These are phyloP conservation scores for Serendipita indica DNA, from an alignment of 768 basidiomycete genomes.

Conservation along the genomic window DNA sequence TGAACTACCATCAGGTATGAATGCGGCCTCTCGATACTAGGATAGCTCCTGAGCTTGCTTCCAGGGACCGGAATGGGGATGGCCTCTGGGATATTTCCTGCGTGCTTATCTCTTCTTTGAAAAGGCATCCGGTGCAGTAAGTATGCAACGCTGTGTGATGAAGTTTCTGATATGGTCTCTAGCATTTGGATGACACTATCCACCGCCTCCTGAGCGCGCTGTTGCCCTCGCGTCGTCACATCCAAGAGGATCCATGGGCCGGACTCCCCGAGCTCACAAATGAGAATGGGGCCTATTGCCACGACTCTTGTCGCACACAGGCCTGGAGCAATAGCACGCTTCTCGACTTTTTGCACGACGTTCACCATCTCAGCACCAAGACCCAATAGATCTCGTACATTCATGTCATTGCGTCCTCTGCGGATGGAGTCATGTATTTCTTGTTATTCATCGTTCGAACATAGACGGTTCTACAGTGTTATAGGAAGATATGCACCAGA, in stretches of 20 bases:
- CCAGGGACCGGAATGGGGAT: slow-evolving; percentile 87
- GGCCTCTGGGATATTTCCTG: slow-evolving; percentile 91
- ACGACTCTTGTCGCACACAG: slow-evolving; percentile 84
- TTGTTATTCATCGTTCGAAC: neutral
- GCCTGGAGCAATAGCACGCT: slow-evolving; percentile 94
- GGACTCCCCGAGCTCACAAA: slow-evolving; percentile 91
- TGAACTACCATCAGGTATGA: slow-evolving; percentile 83
- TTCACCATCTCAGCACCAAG: slow-evolving; percentile 29
- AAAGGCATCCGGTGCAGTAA: slow-evolving; percentile 44
- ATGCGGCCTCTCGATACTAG: neutral
- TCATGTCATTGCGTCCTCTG: too few relatives aligned
- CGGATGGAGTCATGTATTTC: neutral
- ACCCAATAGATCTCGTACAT: neutral
- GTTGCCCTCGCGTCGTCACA: slow-evolving; percentile 53
- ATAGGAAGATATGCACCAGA: neutral
- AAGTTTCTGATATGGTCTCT: slow-evolving; percentile 13
- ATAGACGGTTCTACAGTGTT: too few relatives aligned
- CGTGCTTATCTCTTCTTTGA: slow-evolving; percentile 89
- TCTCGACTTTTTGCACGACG: slow-evolving; percentile 73
- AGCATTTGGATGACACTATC: slow-evolving; percentile 59
- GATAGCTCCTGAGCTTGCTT: slow-evolving; percentile 15
- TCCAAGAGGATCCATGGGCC: slow-evolving; percentile 74
- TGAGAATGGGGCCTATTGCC: slow-evolving; percentile 64
- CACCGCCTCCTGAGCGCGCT: slow-evolving; percentile 68
- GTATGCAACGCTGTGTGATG: slow-evolving; percentile 19